These are phyloP conservation scores for Tremella mesenterica DNA, from an alignment of 768 basidiomycete species.

Conservation along the genomic window DNA sequence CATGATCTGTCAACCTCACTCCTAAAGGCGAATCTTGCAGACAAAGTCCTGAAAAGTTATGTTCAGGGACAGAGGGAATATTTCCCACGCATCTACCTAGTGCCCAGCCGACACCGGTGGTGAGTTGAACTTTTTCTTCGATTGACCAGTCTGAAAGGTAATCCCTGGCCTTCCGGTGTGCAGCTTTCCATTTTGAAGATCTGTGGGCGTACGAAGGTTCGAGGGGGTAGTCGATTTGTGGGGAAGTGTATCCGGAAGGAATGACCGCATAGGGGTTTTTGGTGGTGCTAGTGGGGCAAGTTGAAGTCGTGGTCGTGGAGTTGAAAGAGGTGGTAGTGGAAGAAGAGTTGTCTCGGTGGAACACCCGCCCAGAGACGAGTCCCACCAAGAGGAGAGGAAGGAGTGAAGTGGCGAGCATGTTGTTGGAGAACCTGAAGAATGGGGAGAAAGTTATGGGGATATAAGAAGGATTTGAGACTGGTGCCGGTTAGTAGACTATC, in stretches of 20 bases:
- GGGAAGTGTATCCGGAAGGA: conserved; percentile 15
- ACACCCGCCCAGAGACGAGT: too few species aligned
- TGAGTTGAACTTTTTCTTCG: conserved; percentile 55
- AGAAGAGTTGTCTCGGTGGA: too few species aligned
- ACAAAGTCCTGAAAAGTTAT: conserved; percentile 40
- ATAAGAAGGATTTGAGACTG: too few species aligned
- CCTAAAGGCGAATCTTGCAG: conserved; percentile 58
- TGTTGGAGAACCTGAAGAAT: too few species aligned
- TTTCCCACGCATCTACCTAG: conserved; percentile 41
- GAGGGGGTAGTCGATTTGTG: conserved; percentile 11
- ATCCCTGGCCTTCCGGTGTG: conserved; percentile 30
- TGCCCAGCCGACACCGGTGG: conserved; percentile 49
- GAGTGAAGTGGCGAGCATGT: too few species aligned
- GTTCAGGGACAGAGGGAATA: conserved; percentile 25
- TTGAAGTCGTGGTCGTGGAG: conserved; percentile 1
- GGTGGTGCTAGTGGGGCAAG: conserved; percentile 3
- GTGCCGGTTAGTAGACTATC: too few species aligned
- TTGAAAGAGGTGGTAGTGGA: too few species aligned
- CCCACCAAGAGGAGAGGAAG: too few species aligned
- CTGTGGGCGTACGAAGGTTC: neutral
- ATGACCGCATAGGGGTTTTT: conserved; percentile 6
- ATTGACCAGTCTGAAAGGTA: conserved; percentile 50
- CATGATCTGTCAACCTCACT: conserved; percentile 63
- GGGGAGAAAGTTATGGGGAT: too few species aligned
- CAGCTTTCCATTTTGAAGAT: conserved; percentile 30